These are phyloP conservation scores for Rhododendron griersonianum DNA, from an alignment of 148 eudicot genomes.

Conservation along the genomic window DNA sequence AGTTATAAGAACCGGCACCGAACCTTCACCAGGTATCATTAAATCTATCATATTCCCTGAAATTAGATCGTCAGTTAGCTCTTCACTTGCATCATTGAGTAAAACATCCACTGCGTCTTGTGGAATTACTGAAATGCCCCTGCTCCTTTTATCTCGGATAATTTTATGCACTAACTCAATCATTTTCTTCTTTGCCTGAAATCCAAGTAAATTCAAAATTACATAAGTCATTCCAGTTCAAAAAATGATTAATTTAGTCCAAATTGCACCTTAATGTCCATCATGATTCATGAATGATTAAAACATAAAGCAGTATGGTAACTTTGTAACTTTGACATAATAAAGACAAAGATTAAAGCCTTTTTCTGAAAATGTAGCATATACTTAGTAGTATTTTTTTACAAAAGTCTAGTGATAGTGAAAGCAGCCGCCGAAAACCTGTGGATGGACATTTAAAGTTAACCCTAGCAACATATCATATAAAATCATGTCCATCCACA, in stretches of 20 bases:
- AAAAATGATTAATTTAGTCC: background rate
- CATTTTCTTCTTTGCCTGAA: slow-evolving; percentile 79
- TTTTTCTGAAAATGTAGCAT: background rate
- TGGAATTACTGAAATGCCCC: slow-evolving; percentile 18
- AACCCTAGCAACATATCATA: background rate
- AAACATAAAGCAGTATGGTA: background rate
- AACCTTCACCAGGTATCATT: slow-evolving; percentile 97
- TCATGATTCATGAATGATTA: background rate
- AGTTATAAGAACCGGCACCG: slow-evolving; percentile 82
- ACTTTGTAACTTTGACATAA: background rate
- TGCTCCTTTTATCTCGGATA: slow-evolving; percentile 42
- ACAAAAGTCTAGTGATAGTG: background rate
- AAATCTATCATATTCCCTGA: slow-evolving; percentile 86
- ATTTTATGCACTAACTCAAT: slow-evolving; percentile 61
- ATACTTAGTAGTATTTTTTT: background rate
- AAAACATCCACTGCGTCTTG: slow-evolving; percentile 72
- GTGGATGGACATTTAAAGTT: background rate
- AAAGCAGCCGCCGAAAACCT: background rate
- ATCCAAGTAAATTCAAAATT: background rate
- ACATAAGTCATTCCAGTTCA: background rate
- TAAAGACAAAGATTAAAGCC: background rate
- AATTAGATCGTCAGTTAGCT: slow-evolving; percentile 69
- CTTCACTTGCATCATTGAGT: slow-evolving; percentile 60
- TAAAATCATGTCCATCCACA: background rate
- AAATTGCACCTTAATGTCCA: background rate